Base-by-base conservation (phyloP, 768 basidiomycete species). In the Tulasnella calospora region DNA sequence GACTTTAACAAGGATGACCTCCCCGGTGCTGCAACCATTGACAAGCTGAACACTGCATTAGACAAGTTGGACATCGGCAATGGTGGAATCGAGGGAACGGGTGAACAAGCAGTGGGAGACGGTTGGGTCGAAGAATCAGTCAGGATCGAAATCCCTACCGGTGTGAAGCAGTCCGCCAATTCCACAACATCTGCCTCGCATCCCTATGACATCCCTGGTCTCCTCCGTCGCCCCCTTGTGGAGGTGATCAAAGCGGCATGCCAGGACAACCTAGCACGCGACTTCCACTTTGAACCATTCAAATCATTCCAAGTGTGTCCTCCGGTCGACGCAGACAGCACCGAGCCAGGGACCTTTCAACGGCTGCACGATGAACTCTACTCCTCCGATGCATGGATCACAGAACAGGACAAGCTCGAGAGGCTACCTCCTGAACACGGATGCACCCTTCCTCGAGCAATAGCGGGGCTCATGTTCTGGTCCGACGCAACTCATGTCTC, bases 401-500 rank as follows among this genome's bases (percentile, higher is more conserved):
- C 38, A 6, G 76, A 46, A 19, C 61, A 79, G 21, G 44, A 78
- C 8, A 69, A 38, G 19, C 30, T 79, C 5, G 51, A 70, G 13
- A 30, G 21, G n/a, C 12, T 23, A 13, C 70, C 69, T 13, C 75
- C 33, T 2, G 77, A 78, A 35, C 51, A 2, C 5, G 36, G 46
- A 6, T 79, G 78, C 46, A 23, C 2, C 19, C 77, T 67, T 41
- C 27, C 19, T 17, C 12, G 79, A 13, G 77, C 69, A n/a, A 51
- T 79, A 23, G 47, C 51, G 17, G 77, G 21, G 3, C 38, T 79
- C 3, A 36, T 69, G 73, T 67, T 79, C 19, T 47, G 46, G 51
- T 79, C 78, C 5, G 73, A 80, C 78, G 79, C 77, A 1, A 80
- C 74, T 3, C 79, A 78, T 5, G 67, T 73, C 5, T 70, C 79